Percentiles rank a stretch among this genome's conserved stretches.
phyloP scores from a whole-genome alignment of 2,329 filamentous ascomycete genomes.

The Pezicula carpinea region DNA sequence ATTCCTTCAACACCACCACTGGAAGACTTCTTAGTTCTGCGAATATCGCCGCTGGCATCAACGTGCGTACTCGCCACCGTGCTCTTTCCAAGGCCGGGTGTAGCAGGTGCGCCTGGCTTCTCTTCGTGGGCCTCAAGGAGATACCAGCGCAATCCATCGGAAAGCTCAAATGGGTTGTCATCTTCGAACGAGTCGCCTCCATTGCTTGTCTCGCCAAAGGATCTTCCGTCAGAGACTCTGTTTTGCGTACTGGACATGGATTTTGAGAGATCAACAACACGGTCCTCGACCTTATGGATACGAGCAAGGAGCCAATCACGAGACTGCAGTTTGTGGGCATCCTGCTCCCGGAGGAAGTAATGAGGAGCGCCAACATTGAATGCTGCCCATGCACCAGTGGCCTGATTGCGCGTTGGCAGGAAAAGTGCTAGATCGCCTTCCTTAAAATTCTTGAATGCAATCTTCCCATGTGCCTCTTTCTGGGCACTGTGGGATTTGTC shows the following conservation, averaged over 20 bases:
- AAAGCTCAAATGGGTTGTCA: constrained; percentile 95
- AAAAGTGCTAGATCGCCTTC: constrained; percentile 94
- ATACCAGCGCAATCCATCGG: constrained; percentile 93
- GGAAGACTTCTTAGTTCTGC: constrained; percentile 36
- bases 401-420: constrained; percentile 89
- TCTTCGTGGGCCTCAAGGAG: constrained; percentile 91
- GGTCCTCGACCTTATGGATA: constrained; percentile 86
- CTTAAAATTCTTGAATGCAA: constrained; percentile 93
- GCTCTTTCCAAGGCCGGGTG: constrained; percentile 84
- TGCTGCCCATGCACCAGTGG: constrained; percentile 91
- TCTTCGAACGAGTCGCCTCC: constrained; percentile 62
- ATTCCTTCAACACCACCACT: constrained; percentile 62
- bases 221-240: constrained; percentile 33
- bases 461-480: constrained; percentile 89
- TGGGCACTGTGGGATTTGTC: constrained; percentile 80
- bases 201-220: constrained; percentile 46
- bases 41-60: constrained; percentile 74
- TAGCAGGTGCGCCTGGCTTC: constrained; percentile 86
- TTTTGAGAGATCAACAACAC: constrained; percentile 86
- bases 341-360: constrained; percentile 92
- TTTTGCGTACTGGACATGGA: constrained; percentile 43
- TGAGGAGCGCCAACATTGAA: constrained; percentile 98
- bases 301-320: constrained; percentile 96
- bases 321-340: constrained; percentile 75
- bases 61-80: constrained; percentile 86